Evolutionary conservation across 2,329 filamentous ascomycete species (phyloP).

Genomic region (Exophiala xenobiotica): DNA sequence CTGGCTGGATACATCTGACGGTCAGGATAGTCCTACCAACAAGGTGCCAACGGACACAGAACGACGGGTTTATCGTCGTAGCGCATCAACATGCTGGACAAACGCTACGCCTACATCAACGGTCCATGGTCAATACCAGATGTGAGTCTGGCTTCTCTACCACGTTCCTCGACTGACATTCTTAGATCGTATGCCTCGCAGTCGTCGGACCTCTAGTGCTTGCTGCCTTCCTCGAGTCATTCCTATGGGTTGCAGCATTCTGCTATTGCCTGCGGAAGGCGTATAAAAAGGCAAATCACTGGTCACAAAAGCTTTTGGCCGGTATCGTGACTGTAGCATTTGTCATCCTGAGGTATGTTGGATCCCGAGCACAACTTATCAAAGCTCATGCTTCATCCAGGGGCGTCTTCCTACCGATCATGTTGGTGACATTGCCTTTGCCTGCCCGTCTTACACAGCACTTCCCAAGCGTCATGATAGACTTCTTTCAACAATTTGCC

Average conservation of each 20-base stretch:
- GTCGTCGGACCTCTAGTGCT: conserved; percentile 80
- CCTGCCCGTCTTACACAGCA: conserved; percentile 68
- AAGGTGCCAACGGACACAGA: no score
- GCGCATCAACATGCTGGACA: conserved; percentile 4
- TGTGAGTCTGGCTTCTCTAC: conserved; percentile 3
- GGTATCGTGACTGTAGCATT: conserved; percentile 73
- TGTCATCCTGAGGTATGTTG: conserved; percentile 66
- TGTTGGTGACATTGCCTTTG: conserved; percentile 87
- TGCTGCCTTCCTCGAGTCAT: conserved; percentile 86
- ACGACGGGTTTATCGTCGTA: no score
- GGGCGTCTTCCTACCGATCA: conserved; percentile 83
- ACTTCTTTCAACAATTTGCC: conserved; percentile 84
- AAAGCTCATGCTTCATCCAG: conserved; percentile 44
- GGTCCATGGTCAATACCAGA: conserved; percentile 20
- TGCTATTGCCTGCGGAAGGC: conserved; percentile 87
- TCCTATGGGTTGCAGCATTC: conserved; percentile 92
- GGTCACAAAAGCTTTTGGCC: conserved; percentile 77
- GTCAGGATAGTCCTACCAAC: no score
- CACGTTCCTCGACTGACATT: background rate
- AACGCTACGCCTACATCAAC: background rate
- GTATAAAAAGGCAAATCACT: conserved; percentile 83
- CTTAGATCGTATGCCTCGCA: conserved; percentile 77
- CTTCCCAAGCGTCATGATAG: conserved; percentile 69
- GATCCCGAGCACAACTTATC: conserved; percentile 1
- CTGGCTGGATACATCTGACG: no score